These are phyloP conservation scores for Aureobasidium sp. DNA, from an alignment of 2,329 filamentous ascomycete genomes.

Conservation along the genomic window DNA sequence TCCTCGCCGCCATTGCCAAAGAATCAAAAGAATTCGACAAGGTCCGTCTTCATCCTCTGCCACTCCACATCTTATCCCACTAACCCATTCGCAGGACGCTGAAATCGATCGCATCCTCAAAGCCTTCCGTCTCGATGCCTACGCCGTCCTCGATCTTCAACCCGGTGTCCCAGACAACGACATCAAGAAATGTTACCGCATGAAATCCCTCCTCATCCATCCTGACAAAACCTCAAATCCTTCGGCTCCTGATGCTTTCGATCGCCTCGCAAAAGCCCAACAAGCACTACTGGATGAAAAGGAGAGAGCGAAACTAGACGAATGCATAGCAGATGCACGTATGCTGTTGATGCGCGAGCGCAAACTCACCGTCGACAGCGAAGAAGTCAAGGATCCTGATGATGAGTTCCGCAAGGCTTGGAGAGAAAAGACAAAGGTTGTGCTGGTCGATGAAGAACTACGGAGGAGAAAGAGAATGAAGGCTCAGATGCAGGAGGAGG, in stretches of 20 bases:
- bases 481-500: constrained; percentile 94
- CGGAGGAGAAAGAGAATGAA: constrained; percentile 76
- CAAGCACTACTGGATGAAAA: constrained; percentile 90
- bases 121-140: constrained; percentile 77
- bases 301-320: constrained; percentile 75
- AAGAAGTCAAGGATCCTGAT: constrained; percentile 64
- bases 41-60: constrained; percentile 33
- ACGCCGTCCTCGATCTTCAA: constrained; percentile 90
- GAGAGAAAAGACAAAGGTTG: constrained; percentile 81
- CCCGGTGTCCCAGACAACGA: constrained; percentile 92
- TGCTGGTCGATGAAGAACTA: constrained; percentile 88
- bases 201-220: constrained; percentile 97
- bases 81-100: constrained; percentile 55
- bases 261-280: constrained; percentile 92
- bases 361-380: constrained; percentile 83
- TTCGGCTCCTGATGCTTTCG: constrained; percentile 86
- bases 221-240: constrained; percentile 95
- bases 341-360: constrained; percentile 90
- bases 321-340: constrained; percentile 90
- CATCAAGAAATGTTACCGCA: constrained; percentile 90
- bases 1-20: constrained; percentile 69
- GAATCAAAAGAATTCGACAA: constrained; percentile 90
- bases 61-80: not conserved
- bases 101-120: constrained; percentile 92
- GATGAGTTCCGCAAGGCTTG: constrained; percentile 75